A percentile compares a stretch with the other conserved stretches of the same genome.
phyloP scores from a whole-genome alignment of 176 grass and related monocot genomes.

The Rhynchospora breviuscula region DNA sequence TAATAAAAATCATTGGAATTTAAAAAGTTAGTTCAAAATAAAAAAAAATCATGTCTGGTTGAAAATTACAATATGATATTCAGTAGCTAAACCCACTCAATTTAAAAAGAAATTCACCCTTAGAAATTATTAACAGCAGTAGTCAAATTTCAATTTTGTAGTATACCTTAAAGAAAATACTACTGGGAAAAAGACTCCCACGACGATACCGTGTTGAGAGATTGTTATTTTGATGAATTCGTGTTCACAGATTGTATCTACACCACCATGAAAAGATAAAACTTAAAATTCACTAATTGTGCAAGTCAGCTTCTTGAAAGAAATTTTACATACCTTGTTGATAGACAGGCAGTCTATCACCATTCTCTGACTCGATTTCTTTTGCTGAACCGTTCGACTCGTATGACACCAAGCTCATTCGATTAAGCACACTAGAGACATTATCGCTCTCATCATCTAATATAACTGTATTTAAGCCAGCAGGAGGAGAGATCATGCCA shows the following conservation, averaged over 20 bases:
- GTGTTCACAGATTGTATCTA: constrained; percentile 13
- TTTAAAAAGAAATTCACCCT: background rate
- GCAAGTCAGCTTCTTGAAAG: constrained; percentile 3
- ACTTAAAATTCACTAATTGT: constrained; percentile 12
- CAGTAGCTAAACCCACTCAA: background rate
- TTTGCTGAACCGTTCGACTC: constrained; percentile 19
- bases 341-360: background rate
- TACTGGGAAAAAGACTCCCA: constrained; percentile 24
- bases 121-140: background rate
- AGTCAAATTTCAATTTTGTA: background rate
- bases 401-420: background rate
- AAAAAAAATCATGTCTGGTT: background rate
- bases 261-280: constrained; percentile 11
- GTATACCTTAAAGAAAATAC: constrained; percentile 19
- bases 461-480: constrained; percentile 15
- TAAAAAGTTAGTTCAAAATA: background rate
- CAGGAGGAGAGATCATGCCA: constrained; percentile 21
- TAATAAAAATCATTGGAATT: background rate
- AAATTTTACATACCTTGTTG: constrained; percentile 16
- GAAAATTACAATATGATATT: background rate
- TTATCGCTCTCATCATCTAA: constrained; percentile 5
- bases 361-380: background rate
- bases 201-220: constrained; percentile 20
- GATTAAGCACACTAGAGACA: background rate
- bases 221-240: constrained; percentile 23